A percentile compares a stretch with the other conserved stretches of the same genome.
Conservation (phyloP, 2,329 filamentous ascomycete genomes). For the Lomentospora prolificans region DNA sequence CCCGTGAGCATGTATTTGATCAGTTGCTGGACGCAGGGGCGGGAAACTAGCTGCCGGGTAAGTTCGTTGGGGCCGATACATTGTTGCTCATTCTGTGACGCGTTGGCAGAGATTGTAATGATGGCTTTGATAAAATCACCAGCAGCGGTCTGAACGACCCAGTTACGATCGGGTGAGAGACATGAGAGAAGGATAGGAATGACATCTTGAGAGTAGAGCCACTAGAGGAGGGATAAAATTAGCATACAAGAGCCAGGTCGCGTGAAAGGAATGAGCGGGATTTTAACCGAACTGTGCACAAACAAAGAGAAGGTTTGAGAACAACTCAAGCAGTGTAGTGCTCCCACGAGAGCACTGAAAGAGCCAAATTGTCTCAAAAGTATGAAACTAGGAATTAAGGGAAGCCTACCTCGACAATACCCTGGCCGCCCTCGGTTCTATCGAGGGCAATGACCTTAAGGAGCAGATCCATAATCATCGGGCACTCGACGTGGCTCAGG, state of each 20-base stretch:
- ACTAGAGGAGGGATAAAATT: constrained; percentile 40
- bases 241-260: not conserved
- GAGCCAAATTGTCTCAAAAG: too few species aligned
- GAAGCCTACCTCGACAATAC: constrained; percentile 74
- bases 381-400: too few species aligned
- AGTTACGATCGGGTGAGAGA: constrained; percentile 72
- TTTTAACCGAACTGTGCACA: too few species aligned
- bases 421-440: constrained; percentile 80
- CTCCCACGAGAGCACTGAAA: too few species aligned
- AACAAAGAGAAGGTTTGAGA: too few species aligned
- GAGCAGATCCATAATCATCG: constrained; percentile 95
- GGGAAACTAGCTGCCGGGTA: constrained; percentile 86
- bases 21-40: constrained; percentile 71
- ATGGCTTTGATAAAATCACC: constrained; percentile 98
- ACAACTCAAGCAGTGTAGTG: too few species aligned
- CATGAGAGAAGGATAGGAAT: constrained; percentile 82
- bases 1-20: constrained; percentile 86
- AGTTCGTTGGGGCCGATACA: constrained; percentile 97
- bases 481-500: constrained; percentile 88
- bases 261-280: too few species aligned
- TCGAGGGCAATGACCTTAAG: constrained; percentile 96
- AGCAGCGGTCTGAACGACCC: constrained; percentile 89
- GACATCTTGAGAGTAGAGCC: constrained; percentile 82
- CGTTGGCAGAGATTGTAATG: constrained; percentile 97
- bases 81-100: constrained; percentile 95